Percentiles rank a stretch among this genome's conserved stretches.
These are phyloP conservation scores for Cronartium quercuum DNA, from an alignment of 1,284 basidiomycete genomes.

Conservation along the genomic window DNA sequence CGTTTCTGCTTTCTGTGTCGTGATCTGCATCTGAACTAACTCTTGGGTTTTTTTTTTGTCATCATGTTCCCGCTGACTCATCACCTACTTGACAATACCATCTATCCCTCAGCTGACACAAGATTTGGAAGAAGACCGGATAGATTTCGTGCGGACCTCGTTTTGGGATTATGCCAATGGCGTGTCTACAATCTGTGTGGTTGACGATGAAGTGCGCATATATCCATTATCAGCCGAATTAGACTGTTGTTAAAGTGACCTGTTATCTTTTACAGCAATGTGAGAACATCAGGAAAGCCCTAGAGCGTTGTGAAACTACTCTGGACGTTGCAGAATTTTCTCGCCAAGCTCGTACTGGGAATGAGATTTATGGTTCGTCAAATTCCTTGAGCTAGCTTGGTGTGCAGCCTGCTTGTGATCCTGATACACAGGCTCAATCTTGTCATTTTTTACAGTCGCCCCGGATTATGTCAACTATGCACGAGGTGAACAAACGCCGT, in stretches of 20 bases:
- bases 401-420: not conserved
- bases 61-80: not conserved
- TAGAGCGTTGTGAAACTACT: conserved; percentile 45
- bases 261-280: conserved; percentile 63
- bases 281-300: conserved; percentile 69
- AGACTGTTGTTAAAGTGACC: conserved; percentile 4
- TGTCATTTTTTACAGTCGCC: conserved; percentile 4
- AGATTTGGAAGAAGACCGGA: conserved; percentile 87
- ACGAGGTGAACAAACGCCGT: conserved; percentile 29
- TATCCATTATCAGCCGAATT: conserved; percentile 5
- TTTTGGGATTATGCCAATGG: conserved; percentile 95
- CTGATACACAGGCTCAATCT: not conserved
- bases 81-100: conserved; percentile 37
- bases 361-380: conserved; percentile 26
- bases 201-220: conserved; percentile 79
- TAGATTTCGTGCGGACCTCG: conserved; percentile 89
- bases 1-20: not conserved
- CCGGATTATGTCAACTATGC: conserved; percentile 38
- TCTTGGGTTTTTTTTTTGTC: not conserved
- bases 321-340: conserved; percentile 45
- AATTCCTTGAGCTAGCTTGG: not conserved
- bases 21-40: too few relatives aligned
- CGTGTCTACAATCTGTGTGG: conserved; percentile 88
- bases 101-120: conserved; percentile 68
- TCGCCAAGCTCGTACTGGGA: conserved; percentile 59